phyloP scores from a whole-genome alignment of 1,284 basidiomycete genomes.

The Amylostereum areolatum region DNA sequence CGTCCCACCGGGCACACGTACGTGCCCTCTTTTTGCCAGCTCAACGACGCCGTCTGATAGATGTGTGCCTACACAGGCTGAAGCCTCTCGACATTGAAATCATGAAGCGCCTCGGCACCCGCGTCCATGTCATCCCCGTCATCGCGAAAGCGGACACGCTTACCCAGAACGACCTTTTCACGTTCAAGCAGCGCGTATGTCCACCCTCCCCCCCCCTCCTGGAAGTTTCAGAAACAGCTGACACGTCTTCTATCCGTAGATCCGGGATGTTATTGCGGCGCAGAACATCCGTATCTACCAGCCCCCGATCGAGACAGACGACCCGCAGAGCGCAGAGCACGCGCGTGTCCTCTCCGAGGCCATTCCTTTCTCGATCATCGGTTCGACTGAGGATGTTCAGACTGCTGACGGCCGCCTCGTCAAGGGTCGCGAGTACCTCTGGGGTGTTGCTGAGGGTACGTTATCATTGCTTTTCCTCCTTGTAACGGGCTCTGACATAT shows the following conservation, averaged over 20 bases:
- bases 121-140: slow-evolving; percentile 97
- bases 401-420: slow-evolving; percentile 89
- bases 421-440: slow-evolving; percentile 98
- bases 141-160: slow-evolving; percentile 96
- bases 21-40: slow-evolving; percentile 24
- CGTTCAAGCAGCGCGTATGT: slow-evolving; percentile 90
- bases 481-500: background rate
- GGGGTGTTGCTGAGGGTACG: slow-evolving; percentile 95
- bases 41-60: background rate
- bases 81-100: slow-evolving; percentile 99
- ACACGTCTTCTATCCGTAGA: slow-evolving; percentile 33
- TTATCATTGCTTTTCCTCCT: background rate
- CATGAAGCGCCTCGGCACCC: slow-evolving; percentile 95
- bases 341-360: slow-evolving; percentile 83
- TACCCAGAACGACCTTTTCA: slow-evolving; percentile 85
- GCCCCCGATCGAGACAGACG: slow-evolving; percentile 89
- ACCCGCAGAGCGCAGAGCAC: slow-evolving; percentile 84
- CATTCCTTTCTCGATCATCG: slow-evolving; percentile 98
- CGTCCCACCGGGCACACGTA: slow-evolving; percentile 94
- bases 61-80: slow-evolving; percentile 43
- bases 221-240: background rate
- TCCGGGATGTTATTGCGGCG: slow-evolving; percentile 85
- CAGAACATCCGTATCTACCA: slow-evolving; percentile 95
- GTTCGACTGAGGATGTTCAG: slow-evolving; percentile 90
- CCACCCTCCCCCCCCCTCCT: slow-evolving; percentile 2